Evolutionary conservation across 352 stramenopile genomes (phyloP), one percentile per base, ranked within the genome.

Genomic region (Pythium pyrilobum): DNA sequence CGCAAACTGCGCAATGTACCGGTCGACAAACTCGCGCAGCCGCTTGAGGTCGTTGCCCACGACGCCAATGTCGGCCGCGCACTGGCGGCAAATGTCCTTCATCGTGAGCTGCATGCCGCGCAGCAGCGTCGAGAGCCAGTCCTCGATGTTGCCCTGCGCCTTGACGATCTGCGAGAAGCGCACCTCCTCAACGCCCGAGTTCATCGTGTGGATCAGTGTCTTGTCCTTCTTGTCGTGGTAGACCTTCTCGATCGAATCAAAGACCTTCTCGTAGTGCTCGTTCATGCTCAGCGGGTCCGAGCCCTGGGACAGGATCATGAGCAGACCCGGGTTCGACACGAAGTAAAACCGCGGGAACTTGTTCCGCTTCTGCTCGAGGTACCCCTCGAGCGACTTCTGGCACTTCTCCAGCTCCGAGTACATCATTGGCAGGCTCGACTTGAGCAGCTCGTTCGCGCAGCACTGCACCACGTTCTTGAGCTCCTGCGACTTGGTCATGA

Each of bases 311-410:
- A 99, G 71, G 53, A 99, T 99, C 59, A 98, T 97, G 25, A 99
- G 75, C 32, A 99, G 67, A 44, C 95, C 96, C 3, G 95, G 92
- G 59, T 99, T 98, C 8, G 95, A 99, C 1, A 99, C 96, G 56
- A 99, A 99, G 72, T 99, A 99, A 78, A 99, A 99, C 20, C 96
- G 86, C 18, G 97, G 97, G 61, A 99, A 99, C 62, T 97, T 98
- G 72, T 98, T 98, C 42, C 97, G 89, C 64, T 99, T 99, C 66
- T 98, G 90, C 62, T 99, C 97, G 20, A 99, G 69, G 72, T 99
- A 99, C 0, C 94, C 96, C 63, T 99, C 93, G 2, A 99, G 86
- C 18, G 87, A 97, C 71, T 99, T 99, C 62, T 98, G 96, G 58
- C 96, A 99, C 60, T 98, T 98, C 64, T 99, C 97, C 7, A 99